Evolutionary conservation across 163 green algal species (phyloP), one percentile per base, ranked within the genome.

Genomic region (Chlamydomonas reinhardtii): DNA sequence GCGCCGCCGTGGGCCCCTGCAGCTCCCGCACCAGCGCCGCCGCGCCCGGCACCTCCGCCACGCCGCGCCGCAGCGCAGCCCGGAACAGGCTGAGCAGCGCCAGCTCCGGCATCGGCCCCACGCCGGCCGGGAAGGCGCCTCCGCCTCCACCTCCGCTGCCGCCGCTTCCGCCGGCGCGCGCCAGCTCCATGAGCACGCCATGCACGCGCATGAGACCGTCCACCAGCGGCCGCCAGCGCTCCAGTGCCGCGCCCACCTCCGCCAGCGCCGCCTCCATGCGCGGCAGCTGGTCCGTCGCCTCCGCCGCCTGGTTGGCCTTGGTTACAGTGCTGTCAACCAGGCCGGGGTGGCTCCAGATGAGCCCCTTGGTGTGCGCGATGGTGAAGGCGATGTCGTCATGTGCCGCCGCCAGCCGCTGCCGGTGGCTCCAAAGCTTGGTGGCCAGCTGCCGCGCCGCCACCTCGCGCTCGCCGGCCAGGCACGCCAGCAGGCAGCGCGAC

Each of bases 331-430:
- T 62, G 61, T 89, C 85, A 43, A 89, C 85, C 56, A 89, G 85
- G 0, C 61, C 73, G 0, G 85, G 64, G 71, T 89, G 68, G 12
- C 17, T 56, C 54, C 71, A 89, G 34, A 89, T 54, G 2, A 82
- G 43, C 48, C 85, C 85, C 56, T 77, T 74, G 37, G 85, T 83
- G 85, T 89, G 85, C 32, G 85, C 71, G 31, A 89, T 81, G n/a
- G 56, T 82, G 61, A 89, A 89, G 24, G 73, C 71, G 31, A 89
- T 82, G 19, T 80, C 73, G 19, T 89, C 76, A 17, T 70, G 35
- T 17, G 61, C 16, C 8, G 75, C 77, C 43, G 70, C 9, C 70
- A 83, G 71, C 70, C 6, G 6, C 19, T 62, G 71, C 76, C 61
- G 72, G 52, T 64, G 56, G 12, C 25, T n/a, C 71, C 85, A 86